phyloP scores from a whole-genome alignment of 2,329 filamentous ascomycete species.

The Apiospora saccharicola region DNA sequence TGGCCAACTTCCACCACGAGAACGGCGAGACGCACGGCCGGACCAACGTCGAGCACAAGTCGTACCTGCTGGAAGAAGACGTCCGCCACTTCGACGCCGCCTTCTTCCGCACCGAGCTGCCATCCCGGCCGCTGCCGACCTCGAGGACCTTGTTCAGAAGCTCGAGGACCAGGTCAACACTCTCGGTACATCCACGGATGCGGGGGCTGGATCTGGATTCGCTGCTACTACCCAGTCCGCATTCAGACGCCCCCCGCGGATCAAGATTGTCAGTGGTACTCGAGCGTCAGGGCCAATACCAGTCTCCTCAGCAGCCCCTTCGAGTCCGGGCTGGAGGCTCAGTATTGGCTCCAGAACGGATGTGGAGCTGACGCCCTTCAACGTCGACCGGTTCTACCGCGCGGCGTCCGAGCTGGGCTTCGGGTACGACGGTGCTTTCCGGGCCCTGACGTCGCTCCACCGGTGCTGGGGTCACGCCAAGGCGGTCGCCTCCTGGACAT shows the following conservation, averaged over 20 bases:
- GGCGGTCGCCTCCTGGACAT: too few relatives aligned
- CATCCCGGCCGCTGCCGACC: too few relatives aligned
- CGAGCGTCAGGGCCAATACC: background rate
- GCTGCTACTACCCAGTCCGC: background rate
- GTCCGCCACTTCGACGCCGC: constrained; percentile 31
- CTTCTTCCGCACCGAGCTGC: constrained; percentile 32
- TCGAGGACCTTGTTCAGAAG: background rate
- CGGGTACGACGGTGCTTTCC: too few relatives aligned
- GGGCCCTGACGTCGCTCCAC: too few relatives aligned
- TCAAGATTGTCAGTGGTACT: background rate
- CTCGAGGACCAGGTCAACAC: background rate
- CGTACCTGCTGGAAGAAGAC: constrained; percentile 30
- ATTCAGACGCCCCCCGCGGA: too few relatives aligned
- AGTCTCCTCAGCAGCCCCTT: too few relatives aligned
- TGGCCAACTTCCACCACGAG: background rate
- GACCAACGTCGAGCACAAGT: constrained; percentile 31
- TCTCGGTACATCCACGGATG: too few relatives aligned
- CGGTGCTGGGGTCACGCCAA: too few relatives aligned
- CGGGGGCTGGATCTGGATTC: too few relatives aligned
- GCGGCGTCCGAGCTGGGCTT: too few relatives aligned
- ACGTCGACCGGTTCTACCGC: too few relatives aligned
- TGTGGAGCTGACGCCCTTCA: too few relatives aligned
- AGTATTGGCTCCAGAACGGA: constrained; percentile 25
- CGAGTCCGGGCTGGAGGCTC: background rate
- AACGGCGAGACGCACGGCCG: constrained; percentile 35